Evolutionary conservation across 2,329 filamentous ascomycete genomes (phyloP).

Genomic region (Penicillium sp.): DNA sequence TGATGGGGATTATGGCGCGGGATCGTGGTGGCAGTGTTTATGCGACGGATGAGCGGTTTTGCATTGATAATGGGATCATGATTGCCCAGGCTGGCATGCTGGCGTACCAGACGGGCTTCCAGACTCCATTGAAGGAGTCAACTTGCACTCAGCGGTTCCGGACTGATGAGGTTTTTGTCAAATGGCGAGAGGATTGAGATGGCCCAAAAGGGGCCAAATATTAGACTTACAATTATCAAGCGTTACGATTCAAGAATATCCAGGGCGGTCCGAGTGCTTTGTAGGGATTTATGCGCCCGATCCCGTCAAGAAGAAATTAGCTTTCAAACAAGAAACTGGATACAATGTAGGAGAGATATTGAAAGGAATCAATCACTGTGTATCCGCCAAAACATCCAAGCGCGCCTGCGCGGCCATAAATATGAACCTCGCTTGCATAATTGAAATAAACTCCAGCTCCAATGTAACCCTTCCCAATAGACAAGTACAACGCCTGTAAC

Average conservation of each 20-base stretch:
- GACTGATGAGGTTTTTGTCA: conserved; percentile 77
- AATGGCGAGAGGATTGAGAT: conserved; percentile 67
- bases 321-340: background rate
- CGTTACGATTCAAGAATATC: conserved; percentile 20
- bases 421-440: conserved; percentile 7
- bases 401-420: conserved; percentile 9
- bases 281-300: background rate
- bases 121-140: conserved; percentile 74
- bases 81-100: conserved; percentile 94
- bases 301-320: background rate
- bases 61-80: conserved; percentile 99
- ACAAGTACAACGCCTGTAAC: conserved; percentile 10
- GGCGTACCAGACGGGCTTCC: conserved; percentile 79
- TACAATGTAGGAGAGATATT: background rate
- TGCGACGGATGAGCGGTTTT: conserved; percentile 95
- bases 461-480: conserved; percentile 1
- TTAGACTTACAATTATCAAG: conserved; percentile 14
- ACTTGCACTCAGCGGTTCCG: conserved; percentile 83
- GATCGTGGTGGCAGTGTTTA: conserved; percentile 89
- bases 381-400: background rate
- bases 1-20: conserved; percentile 96
- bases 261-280: background rate
- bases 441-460: background rate
- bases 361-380: background rate
- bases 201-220: background rate